Percentiles rank a stretch among this genome's conserved stretches.
phyloP scores from a whole-genome alignment of 2,329 filamentous ascomycete genomes.

The Pseudomassariella vexata region DNA sequence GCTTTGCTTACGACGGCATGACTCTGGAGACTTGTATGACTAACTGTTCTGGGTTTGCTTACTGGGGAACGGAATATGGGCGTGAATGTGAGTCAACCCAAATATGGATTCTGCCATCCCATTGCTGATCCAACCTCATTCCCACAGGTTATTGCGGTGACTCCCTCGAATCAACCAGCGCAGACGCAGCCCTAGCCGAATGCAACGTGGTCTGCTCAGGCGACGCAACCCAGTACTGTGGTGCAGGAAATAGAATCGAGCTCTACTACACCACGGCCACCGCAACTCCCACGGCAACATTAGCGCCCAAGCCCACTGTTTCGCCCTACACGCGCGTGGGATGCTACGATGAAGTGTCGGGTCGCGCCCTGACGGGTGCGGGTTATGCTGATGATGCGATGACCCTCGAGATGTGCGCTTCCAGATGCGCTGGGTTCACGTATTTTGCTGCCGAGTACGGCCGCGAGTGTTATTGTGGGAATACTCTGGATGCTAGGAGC shows the following conservation, averaged over 20 bases:
- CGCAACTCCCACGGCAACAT: slow-evolving; percentile 26
- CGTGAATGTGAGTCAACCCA: slow-evolving; percentile 37
- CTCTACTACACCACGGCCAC: slow-evolving; percentile 38
- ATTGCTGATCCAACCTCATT: slow-evolving; percentile 1
- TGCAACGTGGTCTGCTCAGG: slow-evolving; percentile 36
- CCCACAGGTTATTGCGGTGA: slow-evolving; percentile 41
- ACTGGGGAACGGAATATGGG: slow-evolving; percentile 47
- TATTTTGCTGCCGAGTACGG: slow-evolving; percentile 33
- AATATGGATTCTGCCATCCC: too few species aligned
- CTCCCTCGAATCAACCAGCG: slow-evolving; percentile 26
- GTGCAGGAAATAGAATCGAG: slow-evolving; percentile 35
- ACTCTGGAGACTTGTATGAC: slow-evolving; percentile 41
- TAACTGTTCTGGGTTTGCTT: slow-evolving; percentile 40
- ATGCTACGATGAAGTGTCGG: slow-evolving; percentile 32
- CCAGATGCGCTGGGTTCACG: slow-evolving; percentile 26
- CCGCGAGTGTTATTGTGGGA: slow-evolving; percentile 35
- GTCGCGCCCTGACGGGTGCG: slow-evolving; percentile 29
- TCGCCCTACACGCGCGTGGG: slow-evolving; percentile 30
- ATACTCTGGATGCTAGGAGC: slow-evolving; percentile 26
- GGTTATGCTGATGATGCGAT: slow-evolving; percentile 26
- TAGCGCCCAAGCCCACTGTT: slow-evolving; percentile 26
- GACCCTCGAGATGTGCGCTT: slow-evolving; percentile 32
- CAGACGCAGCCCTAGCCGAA: slow-evolving; percentile 23
- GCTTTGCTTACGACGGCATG: slow-evolving; percentile 41
- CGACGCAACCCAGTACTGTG: slow-evolving; percentile 34